Evolutionary conservation across 169 alveolate genomes (phyloP).

Genomic region (Plasmodium cynomolgi): DNA sequence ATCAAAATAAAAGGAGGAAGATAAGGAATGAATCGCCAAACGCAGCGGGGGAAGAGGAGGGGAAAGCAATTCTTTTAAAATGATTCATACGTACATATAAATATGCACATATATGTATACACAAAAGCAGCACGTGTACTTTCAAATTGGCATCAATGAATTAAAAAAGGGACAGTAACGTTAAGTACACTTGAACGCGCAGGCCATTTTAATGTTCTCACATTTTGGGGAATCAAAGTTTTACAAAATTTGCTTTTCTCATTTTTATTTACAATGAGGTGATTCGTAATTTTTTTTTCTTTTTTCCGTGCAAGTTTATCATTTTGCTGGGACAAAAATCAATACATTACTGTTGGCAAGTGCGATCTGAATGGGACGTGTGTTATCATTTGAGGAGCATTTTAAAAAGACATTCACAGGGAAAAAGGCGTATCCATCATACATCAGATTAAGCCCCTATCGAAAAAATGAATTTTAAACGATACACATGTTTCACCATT

Average conservation of each 20-base stretch:
- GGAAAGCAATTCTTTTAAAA: not conserved
- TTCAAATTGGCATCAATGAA: not conserved
- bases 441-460: not conserved
- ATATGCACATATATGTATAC: slow-evolving; percentile 1
- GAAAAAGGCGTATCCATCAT: not conserved
- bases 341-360: not conserved
- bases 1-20: not conserved
- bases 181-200: not conserved
- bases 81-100: not conserved
- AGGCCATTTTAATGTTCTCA: not conserved
- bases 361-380: not conserved
- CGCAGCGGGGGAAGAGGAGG: not conserved
- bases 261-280: not conserved
- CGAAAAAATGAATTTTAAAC: not conserved
- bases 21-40: not conserved
- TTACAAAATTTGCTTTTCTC: not conserved
- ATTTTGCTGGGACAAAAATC: not conserved
- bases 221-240: not conserved
- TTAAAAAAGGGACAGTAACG: not conserved
- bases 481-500: not conserved
- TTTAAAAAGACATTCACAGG: not conserved
- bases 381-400: not conserved
- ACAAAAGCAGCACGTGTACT: not conserved
- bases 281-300: not conserved
- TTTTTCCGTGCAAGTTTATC: not conserved